phyloP scores from a whole-genome alignment of 208 protist species.

The Trypanosoma boissoni region DNA sequence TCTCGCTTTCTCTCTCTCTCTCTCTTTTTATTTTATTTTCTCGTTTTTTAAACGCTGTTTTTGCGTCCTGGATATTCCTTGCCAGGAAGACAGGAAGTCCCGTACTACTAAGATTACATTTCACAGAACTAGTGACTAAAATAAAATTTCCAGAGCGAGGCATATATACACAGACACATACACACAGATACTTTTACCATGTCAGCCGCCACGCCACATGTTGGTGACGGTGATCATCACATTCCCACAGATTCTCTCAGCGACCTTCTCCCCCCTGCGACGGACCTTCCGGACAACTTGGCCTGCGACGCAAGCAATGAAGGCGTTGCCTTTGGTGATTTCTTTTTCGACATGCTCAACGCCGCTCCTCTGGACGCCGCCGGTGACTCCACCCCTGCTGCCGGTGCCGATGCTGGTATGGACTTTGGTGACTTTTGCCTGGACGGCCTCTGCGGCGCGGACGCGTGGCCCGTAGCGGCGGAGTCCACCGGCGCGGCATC shows the following conservation, averaged over 20 bases:
- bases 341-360: constrained; percentile 23
- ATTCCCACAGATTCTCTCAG: not conserved
- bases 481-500: not conserved
- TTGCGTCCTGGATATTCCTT: too few relatives aligned
- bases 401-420: not conserved
- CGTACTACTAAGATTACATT: too few relatives aligned
- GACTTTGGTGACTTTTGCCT: constrained; percentile 30
- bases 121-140: too few relatives aligned
- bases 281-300: not conserved
- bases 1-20: too few relatives aligned
- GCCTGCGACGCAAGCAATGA: not conserved
- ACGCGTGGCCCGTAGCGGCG: constrained; percentile 10
- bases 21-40: too few relatives aligned
- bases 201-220: too few relatives aligned
- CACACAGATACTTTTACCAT: too few relatives aligned
- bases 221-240: too few relatives aligned
- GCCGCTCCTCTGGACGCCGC: not conserved
- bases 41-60: too few relatives aligned
- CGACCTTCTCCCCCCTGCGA: not conserved
- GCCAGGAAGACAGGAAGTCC: too few relatives aligned
- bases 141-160: too few relatives aligned
- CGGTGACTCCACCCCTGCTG: not conserved
- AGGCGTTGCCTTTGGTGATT: constrained; percentile 17
- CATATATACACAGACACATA: too few relatives aligned
- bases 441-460: constrained; percentile 20